A percentile compares a stretch with the other conserved stretches of the same genome.
Evolutionary conservation across 257 asterid genomes (phyloP).

Genomic region (Solanum verrucosum): DNA sequence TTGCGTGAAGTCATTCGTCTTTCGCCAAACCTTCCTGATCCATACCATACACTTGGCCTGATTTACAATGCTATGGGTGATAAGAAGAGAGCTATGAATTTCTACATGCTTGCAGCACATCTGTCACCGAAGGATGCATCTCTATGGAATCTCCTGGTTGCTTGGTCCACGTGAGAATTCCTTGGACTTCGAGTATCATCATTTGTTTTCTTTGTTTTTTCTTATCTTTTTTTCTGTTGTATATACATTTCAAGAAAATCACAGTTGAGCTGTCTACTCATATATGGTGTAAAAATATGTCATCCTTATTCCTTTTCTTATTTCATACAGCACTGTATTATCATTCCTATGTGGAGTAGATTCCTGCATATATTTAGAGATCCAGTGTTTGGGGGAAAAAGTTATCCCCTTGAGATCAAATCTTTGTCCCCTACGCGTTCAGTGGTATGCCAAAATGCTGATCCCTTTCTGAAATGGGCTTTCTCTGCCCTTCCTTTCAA

Average conservation of each 20-base stretch:
- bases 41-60: constrained; percentile 76
- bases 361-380: not conserved
- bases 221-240: not conserved
- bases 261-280: not conserved
- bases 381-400: not conserved
- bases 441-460: not conserved
- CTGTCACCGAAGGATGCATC: constrained; percentile 67
- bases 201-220: not conserved
- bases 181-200: not conserved
- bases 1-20: constrained; percentile 64
- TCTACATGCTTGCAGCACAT: constrained; percentile 85
- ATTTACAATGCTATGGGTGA: constrained; percentile 52
- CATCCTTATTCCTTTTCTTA: not conserved
- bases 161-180: constrained; percentile 48
- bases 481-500: not conserved
- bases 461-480: not conserved
- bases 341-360: not conserved
- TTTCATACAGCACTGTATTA: not conserved
- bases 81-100: constrained; percentile 47
- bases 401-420: not conserved
- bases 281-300: not conserved
- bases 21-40: constrained; percentile 68
- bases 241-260: not conserved
- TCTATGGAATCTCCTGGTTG: constrained; percentile 69
- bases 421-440: not conserved